A percentile compares a stretch with the other conserved stretches of the same genome.
Evolutionary conservation across 2,329 filamentous ascomycete species (phyloP).

Genomic region (Zymoseptoria brevis): DNA sequence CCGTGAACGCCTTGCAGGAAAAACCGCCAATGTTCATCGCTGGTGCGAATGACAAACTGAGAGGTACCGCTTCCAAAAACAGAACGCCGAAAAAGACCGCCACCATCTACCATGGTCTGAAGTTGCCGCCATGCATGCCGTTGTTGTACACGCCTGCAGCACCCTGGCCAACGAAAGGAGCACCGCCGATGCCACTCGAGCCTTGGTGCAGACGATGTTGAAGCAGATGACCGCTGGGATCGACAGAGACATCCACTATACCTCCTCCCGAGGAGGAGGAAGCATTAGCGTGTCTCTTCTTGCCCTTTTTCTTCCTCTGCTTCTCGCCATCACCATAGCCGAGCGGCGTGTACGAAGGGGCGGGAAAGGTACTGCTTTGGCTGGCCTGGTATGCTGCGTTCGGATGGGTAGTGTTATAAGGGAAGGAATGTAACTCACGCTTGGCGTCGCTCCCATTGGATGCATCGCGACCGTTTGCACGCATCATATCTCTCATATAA

Average conservation of each 20-base stretch:
- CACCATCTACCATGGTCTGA: slow-evolving; percentile 22
- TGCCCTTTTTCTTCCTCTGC: slow-evolving; percentile 70
- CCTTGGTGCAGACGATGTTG: slow-evolving; percentile 88
- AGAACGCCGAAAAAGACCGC: slow-evolving; percentile 5
- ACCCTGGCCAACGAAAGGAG: slow-evolving; percentile 18
- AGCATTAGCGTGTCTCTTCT: slow-evolving; percentile 99
- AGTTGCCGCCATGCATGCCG: slow-evolving; percentile 26
- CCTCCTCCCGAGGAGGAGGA: slow-evolving; percentile 93
- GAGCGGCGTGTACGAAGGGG: slow-evolving; percentile 19
- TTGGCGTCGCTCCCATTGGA: slow-evolving; percentile 19
- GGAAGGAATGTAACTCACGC: slow-evolving; percentile 29
- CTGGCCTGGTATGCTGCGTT: slow-evolving; percentile 17
- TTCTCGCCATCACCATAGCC: slow-evolving; percentile 36
- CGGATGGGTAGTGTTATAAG: slow-evolving; percentile 19
- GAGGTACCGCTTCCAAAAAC: slow-evolving; percentile 2
- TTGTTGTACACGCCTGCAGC: slow-evolving; percentile 21
- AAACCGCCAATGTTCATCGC: slow-evolving; percentile 15
- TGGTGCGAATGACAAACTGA: slow-evolving; percentile 14
- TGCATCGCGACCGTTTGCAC: slow-evolving; percentile 11
- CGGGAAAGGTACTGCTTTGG: slow-evolving; percentile 18
- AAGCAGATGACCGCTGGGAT: slow-evolving; percentile 84
- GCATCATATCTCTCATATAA: slow-evolving; percentile 16
- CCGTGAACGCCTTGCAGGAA: slow-evolving; percentile 23
- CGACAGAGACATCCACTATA: slow-evolving; percentile 76
- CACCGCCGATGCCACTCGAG: slow-evolving; percentile 51